Evolutionary conservation across 2,329 filamentous ascomycete genomes (phyloP).

Genomic region (Pseudopithomyces maydicus): DNA sequence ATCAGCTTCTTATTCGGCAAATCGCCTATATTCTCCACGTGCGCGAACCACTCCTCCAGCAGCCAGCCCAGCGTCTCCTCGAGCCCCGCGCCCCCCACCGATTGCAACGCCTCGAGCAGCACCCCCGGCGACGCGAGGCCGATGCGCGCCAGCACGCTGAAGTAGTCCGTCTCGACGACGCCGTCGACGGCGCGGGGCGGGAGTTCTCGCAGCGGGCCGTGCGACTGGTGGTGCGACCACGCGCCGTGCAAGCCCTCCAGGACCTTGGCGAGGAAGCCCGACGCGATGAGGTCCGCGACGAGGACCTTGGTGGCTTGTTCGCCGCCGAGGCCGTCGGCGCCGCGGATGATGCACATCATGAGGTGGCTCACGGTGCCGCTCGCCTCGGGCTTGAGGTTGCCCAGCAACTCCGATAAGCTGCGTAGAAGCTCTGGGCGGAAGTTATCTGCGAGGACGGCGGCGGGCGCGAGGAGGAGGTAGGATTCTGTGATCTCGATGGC

Average conservation of each 20-base stretch:
- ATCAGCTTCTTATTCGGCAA: constrained; percentile 72
- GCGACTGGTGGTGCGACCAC: constrained; percentile 70
- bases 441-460: constrained; percentile 50
- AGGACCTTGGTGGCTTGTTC: constrained; percentile 56
- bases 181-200: constrained; percentile 72
- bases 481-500: constrained; percentile 56
- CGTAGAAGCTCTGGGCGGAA: constrained; percentile 48
- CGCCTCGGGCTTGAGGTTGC: constrained; percentile 54
- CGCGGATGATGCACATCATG: constrained; percentile 55
- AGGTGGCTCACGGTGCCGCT: constrained; percentile 54
- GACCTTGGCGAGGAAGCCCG: constrained; percentile 62
- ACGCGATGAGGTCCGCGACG: constrained; percentile 61
- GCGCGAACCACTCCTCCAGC: constrained; percentile 67
- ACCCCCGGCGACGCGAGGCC: constrained; percentile 72
- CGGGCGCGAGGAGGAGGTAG: constrained; percentile 54
- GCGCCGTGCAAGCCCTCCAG: constrained; percentile 49
- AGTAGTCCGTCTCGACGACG: constrained; percentile 82
- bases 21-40: constrained; percentile 71
- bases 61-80: constrained; percentile 53
- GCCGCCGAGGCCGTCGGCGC: constrained; percentile 57
- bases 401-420: constrained; percentile 50
- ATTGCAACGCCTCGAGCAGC: constrained; percentile 63
- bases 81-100: constrained; percentile 23
- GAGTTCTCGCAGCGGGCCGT: constrained; percentile 70
- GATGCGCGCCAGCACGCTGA: constrained; percentile 79